These are phyloP conservation scores for Prosopis cineraria DNA, from an alignment of 306 rosid genomes.

Conservation along the genomic window DNA sequence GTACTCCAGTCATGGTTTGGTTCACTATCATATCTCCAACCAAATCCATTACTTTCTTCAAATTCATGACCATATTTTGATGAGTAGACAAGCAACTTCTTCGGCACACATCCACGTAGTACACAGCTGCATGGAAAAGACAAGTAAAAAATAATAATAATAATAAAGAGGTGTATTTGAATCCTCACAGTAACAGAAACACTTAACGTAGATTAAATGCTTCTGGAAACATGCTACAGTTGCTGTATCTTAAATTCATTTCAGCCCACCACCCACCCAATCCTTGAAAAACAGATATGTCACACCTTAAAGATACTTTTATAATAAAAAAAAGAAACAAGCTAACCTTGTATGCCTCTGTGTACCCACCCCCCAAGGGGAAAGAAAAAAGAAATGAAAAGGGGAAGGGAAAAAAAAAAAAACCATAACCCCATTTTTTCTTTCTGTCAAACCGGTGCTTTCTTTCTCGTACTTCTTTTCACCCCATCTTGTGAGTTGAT, in stretches of 20 bases:
- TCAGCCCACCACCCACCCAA: background rate
- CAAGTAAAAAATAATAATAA: background rate
- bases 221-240: background rate
- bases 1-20: constrained; percentile 96
- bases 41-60: constrained; percentile 93
- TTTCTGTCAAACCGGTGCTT: background rate
- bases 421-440: too few species aligned
- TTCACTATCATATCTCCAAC: constrained; percentile 87
- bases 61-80: constrained; percentile 88
- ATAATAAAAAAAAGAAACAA: background rate
- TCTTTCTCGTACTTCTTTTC: background rate
- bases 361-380: too few species aligned
- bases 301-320: background rate
- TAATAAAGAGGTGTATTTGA: background rate
- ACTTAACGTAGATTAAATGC: background rate
- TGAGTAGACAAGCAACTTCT: constrained; percentile 80
- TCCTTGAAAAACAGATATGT: background rate
- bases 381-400: too few species aligned
- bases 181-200: constrained; percentile 1
- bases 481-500: background rate
- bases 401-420: too few species aligned
- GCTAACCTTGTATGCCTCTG: background rate
- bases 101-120: constrained; percentile 97
- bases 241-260: background rate
- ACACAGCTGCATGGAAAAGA: constrained; percentile 69